These are phyloP conservation scores for Talaromyces piceae DNA, from an alignment of 2,329 filamentous ascomycete species.

Conservation along the genomic window DNA sequence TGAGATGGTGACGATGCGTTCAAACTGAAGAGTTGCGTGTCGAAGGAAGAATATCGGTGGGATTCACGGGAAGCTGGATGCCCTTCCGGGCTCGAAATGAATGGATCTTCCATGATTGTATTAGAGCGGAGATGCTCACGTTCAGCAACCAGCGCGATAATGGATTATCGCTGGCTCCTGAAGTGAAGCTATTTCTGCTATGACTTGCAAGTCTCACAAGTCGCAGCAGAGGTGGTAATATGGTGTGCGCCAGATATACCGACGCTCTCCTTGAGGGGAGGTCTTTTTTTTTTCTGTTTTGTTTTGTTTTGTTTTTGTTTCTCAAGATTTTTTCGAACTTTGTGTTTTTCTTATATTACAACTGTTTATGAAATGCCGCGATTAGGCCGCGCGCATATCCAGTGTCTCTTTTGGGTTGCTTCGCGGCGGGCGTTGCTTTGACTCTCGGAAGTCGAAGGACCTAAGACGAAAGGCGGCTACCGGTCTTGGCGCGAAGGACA, in stretches of 20 bases:
- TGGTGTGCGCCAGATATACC: background rate
- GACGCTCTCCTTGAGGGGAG: too few relatives aligned
- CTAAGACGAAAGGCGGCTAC: background rate
- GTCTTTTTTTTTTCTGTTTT: background rate
- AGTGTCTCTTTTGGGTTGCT: background rate
- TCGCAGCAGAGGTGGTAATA: background rate
- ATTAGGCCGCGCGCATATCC: background rate
- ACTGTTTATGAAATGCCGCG: background rate
- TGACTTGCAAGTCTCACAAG: background rate
- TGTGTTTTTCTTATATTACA: too few relatives aligned
- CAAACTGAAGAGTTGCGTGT: conserved; percentile 69
- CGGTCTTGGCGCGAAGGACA: background rate
- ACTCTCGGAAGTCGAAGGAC: background rate
- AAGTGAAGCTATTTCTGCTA: conserved; percentile 5
- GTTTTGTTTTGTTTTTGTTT: background rate
- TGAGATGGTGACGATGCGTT: conserved; percentile 79
- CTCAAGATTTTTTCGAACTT: background rate
- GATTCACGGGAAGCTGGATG: conserved; percentile 35
- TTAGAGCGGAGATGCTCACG: conserved; percentile 14
- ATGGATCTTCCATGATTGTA: conserved; percentile 48
- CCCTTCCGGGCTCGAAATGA: conserved; percentile 44
- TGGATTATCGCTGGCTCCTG: conserved; percentile 11
- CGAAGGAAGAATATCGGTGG: conserved; percentile 75
- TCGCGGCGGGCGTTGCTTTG: background rate
- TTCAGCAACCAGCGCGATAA: conserved; percentile 11